These are phyloP conservation scores for Aspergillus japonicus DNA, from an alignment of 2,329 filamentous ascomycete species.

Conservation along the genomic window DNA sequence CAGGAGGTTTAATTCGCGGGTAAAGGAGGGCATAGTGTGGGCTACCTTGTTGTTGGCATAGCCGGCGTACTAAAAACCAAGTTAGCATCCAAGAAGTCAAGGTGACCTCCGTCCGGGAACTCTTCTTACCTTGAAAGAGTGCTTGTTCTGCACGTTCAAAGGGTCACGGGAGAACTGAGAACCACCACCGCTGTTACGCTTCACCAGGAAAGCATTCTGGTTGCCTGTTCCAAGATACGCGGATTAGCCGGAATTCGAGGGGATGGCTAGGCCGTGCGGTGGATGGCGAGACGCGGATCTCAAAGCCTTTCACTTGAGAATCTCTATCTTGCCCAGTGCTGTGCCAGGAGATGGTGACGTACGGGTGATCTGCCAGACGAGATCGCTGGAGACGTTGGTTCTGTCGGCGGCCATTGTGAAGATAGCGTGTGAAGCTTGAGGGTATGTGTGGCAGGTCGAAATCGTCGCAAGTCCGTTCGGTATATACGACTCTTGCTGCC, in stretches of 20 bases:
- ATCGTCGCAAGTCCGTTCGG: conserved; percentile 21
- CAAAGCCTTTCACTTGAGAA: not conserved
- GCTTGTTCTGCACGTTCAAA: conserved; percentile 87
- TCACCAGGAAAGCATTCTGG: conserved; percentile 89
- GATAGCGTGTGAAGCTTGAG: conserved; percentile 23
- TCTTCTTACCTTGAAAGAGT: conserved; percentile 75
- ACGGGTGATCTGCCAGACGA: conserved; percentile 95
- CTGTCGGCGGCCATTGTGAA: conserved; percentile 50
- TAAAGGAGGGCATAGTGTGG: not conserved
- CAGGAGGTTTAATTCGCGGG: not conserved
- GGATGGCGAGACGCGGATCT: conserved; percentile 1
- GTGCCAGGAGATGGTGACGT: conserved; percentile 51
- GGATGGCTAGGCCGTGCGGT: conserved; percentile 13
- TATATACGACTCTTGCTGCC: conserved; percentile 2
- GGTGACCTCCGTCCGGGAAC: conserved; percentile 4
- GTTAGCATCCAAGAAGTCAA: conserved; percentile 13
- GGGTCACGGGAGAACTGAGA: conserved; percentile 91
- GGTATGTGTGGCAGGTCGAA: conserved; percentile 24
- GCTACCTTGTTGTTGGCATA: conserved; percentile 90
- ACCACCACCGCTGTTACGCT: conserved; percentile 77
- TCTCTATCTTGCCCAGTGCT: not conserved
- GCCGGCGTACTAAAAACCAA: conserved; percentile 69
- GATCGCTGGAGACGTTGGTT: conserved; percentile 80
- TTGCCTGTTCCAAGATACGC: conserved; percentile 57
- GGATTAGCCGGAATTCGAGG: conserved; percentile 16